Conservation (phyloP, 495 filamentous ascomycete genomes). For the Podospora pseudopauciseta region DNA sequence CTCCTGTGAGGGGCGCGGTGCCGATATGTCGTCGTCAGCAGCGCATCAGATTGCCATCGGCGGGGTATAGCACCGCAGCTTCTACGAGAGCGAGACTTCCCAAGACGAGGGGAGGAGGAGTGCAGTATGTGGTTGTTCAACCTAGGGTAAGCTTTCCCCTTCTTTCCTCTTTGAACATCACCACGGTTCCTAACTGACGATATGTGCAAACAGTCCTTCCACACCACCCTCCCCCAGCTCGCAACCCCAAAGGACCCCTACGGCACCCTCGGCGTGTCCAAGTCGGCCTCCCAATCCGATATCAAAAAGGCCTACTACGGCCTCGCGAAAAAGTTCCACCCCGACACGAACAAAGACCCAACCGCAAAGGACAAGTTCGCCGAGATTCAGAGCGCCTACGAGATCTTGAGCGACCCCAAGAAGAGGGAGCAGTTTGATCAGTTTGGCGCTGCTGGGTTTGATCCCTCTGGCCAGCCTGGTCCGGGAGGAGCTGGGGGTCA, state of each 20-base stretch:
- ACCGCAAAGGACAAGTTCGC: constrained; percentile 88
- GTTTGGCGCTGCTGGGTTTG: constrained; percentile 84
- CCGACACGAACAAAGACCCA: constrained; percentile 94
- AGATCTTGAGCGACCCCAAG: constrained; percentile 83
- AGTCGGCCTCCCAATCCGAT: constrained; percentile 72
- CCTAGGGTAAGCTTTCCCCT: constrained; percentile 21
- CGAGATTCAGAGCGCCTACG: constrained; percentile 88
- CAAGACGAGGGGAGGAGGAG: not conserved
- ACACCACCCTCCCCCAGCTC: constrained; percentile 58
- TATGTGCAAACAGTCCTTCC: constrained; percentile 59
- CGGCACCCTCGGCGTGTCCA: constrained; percentile 75
- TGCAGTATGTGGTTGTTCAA: not conserved
- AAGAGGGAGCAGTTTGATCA: constrained; percentile 90
- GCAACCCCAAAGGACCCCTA: constrained; percentile 78
- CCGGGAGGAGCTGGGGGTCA: constrained; percentile 55
- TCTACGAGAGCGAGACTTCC: not conserved
- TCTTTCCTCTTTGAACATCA: too few relatives aligned
- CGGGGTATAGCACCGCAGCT: not conserved
- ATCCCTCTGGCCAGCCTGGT: constrained; percentile 65
- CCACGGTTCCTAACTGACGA: too few relatives aligned
- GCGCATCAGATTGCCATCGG: not conserved
- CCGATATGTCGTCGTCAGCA: not conserved
- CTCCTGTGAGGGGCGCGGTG: not conserved
- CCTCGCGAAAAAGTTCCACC: constrained; percentile 96
- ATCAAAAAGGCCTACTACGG: constrained; percentile 99